Percentiles rank a stretch among this genome's conserved stretches.
phyloP scores from a whole-genome alignment of 2,329 filamentous ascomycete species.

The Trichoderma sp. region DNA sequence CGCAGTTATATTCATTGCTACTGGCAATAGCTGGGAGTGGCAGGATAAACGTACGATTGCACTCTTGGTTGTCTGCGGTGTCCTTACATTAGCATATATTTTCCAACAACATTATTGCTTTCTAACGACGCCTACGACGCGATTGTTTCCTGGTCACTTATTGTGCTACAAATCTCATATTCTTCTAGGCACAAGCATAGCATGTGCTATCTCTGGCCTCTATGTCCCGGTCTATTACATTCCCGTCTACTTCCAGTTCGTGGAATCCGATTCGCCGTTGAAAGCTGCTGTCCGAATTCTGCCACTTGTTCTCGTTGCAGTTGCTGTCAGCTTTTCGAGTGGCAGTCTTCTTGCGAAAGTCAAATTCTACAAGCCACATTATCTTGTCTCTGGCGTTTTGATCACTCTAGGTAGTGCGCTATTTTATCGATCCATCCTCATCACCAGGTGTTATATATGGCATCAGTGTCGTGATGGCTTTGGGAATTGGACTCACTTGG shows the following conservation, averaged over 20 bases:
- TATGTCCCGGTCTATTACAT: slow-evolving; percentile 18
- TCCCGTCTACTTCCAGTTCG: slow-evolving; percentile 26
- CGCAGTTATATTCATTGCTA: slow-evolving; percentile 51
- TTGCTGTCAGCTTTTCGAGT: too few species aligned
- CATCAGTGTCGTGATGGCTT: too few species aligned
- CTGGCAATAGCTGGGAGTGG: slow-evolving; percentile 50
- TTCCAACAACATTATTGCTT: neutral
- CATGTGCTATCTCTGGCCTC: slow-evolving; percentile 8
- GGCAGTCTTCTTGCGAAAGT: too few species aligned
- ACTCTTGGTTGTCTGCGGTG: slow-evolving; percentile 46
- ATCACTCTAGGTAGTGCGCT: too few species aligned
- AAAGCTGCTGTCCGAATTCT: slow-evolving; percentile 23
- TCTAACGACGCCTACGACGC: neutral
- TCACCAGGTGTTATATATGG: too few species aligned
- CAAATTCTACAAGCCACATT: too few species aligned
- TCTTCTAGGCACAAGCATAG: too few species aligned
- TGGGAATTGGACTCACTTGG: too few species aligned
- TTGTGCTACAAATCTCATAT: neutral
- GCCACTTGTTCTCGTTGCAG: neutral
- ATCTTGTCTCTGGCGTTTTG: too few species aligned
- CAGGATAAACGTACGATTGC: slow-evolving; percentile 44
- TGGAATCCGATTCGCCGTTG: slow-evolving; percentile 6
- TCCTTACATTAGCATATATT: neutral
- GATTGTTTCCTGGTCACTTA: neutral
- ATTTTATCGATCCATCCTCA: too few species aligned